Percentiles rank a stretch among this genome's conserved stretches.
Conservation (phyloP, 176 grass and related monocot genomes). For the Raddia distichophylla region DNA sequence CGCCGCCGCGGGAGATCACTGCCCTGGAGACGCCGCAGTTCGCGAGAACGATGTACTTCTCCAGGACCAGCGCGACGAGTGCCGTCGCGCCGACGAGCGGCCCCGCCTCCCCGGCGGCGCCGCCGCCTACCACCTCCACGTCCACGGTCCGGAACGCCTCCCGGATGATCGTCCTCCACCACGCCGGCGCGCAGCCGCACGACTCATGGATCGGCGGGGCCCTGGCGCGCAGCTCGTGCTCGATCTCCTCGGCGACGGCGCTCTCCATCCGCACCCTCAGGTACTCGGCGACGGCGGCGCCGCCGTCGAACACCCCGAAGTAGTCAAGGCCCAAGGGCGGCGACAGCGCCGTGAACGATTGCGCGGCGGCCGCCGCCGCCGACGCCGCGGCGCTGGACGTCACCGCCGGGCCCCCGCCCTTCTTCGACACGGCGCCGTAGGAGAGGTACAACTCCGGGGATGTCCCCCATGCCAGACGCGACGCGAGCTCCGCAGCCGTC, state of each 20-base stretch:
- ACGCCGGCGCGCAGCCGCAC: background rate
- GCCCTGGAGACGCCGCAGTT: constrained; percentile 31
- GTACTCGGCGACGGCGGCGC: background rate
- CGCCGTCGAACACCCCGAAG: constrained; percentile 16
- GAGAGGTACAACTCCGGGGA: constrained; percentile 18
- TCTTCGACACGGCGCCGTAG: background rate
- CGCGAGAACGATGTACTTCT: constrained; percentile 22
- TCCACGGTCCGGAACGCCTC: background rate
- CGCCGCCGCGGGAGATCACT: constrained; percentile 12
- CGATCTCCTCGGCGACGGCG: background rate
- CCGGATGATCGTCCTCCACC: constrained; percentile 7
- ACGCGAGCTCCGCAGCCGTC: background rate
- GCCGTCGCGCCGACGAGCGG: background rate
- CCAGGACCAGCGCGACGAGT: constrained; percentile 11
- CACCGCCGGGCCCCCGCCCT: background rate
- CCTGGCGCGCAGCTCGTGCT: background rate
- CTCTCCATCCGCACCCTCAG: background rate
- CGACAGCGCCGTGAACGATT: background rate
- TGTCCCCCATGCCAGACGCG: background rate
- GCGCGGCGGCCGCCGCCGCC: background rate
- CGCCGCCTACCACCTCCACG: background rate
- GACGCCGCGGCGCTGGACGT: constrained; percentile 5
- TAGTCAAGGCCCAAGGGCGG: background rate
- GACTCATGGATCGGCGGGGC: background rate
- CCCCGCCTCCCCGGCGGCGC: background rate